phyloP scores from a whole-genome alignment of 805 yeast species.

The Wickerhamiella occidentalis region DNA sequence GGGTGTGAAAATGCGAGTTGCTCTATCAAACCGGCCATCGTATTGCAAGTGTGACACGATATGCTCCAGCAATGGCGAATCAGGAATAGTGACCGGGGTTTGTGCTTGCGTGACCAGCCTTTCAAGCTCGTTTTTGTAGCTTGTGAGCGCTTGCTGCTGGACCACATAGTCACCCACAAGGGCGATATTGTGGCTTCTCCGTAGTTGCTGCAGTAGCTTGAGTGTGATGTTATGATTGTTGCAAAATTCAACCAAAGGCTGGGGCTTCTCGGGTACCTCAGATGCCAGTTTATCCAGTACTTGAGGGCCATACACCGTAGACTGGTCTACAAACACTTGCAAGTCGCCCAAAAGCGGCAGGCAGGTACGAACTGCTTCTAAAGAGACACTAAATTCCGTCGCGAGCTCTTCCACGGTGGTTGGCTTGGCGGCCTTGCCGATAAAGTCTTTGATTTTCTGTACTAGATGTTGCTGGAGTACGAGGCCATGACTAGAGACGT shows the following conservation, averaged over 20 bases:
- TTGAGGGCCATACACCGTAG: constrained; percentile 3
- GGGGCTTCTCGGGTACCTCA: neutral
- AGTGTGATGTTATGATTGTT: neutral
- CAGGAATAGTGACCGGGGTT: neutral
- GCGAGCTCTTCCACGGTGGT: neutral
- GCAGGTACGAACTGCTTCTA: neutral
- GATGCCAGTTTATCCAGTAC: neutral
- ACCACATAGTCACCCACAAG: constrained; percentile 7
- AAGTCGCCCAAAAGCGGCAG: neutral
- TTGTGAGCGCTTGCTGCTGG: neutral
- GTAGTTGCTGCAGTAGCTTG: constrained; percentile 1
- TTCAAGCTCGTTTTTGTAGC: neutral
- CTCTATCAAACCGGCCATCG: constrained; percentile 6
- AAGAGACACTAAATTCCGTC: neutral
- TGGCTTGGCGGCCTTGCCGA: neutral
- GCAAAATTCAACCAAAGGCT: constrained; percentile 1
- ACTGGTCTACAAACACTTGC: neutral
- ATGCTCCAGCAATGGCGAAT: neutral
- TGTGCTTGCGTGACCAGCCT: neutral
- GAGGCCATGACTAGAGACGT: constrained; percentile 1
- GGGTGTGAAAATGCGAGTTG: constrained; percentile 13
- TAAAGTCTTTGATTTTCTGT: neutral
- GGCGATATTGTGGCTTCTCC: neutral
- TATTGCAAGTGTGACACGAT: neutral
- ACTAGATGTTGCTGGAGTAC: neutral